Evolutionary conservation across 2,329 filamentous ascomycete species (phyloP).

Genomic region (Verticillium tricorpus): DNA sequence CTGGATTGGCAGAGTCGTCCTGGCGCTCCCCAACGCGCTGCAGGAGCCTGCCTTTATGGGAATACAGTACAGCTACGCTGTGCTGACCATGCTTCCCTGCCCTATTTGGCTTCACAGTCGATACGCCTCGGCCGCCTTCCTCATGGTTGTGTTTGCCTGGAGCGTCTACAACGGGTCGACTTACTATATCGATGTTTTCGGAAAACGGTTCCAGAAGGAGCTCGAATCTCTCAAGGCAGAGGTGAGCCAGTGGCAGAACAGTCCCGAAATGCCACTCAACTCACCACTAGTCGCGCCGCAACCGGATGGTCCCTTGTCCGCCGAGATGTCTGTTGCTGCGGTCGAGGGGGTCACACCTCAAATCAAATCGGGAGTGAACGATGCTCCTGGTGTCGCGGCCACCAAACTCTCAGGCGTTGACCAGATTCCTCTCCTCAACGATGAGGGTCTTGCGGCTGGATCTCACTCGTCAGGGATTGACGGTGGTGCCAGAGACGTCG

Average conservation of each 20-base stretch:
- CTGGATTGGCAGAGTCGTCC: conserved; percentile 81
- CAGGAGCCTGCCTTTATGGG: conserved; percentile 94
- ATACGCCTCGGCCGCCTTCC: conserved; percentile 71
- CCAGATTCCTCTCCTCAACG: conserved; percentile 52
- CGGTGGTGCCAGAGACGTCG: conserved; percentile 36
- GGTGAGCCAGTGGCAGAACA: conserved; percentile 80
- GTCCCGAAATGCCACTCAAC: conserved; percentile 40
- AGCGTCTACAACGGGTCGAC: conserved; percentile 96
- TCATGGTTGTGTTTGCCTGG: conserved; percentile 83
- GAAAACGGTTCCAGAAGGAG: conserved; percentile 94
- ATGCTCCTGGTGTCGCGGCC: conserved; percentile 20
- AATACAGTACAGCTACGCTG: conserved; percentile 89
- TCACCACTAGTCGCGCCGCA: conserved; percentile 34
- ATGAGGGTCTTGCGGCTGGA: conserved; percentile 31
- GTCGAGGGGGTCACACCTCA: conserved; percentile 14
- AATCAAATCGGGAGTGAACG: conserved; percentile 9
- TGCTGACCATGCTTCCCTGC: conserved; percentile 90
- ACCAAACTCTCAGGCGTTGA: conserved; percentile 34
- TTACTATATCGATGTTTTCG: conserved; percentile 97
- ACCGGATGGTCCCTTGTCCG: conserved; percentile 9
- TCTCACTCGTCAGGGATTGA: conserved; percentile 37
- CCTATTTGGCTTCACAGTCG: conserved; percentile 92
- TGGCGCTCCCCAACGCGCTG: conserved; percentile 67
- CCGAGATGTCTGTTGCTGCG: conserved; percentile 4
- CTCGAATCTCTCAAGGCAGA: conserved; percentile 84